phyloP scores from a whole-genome alignment of 345 rosid species.

The Lumnitzera racemosa region DNA sequence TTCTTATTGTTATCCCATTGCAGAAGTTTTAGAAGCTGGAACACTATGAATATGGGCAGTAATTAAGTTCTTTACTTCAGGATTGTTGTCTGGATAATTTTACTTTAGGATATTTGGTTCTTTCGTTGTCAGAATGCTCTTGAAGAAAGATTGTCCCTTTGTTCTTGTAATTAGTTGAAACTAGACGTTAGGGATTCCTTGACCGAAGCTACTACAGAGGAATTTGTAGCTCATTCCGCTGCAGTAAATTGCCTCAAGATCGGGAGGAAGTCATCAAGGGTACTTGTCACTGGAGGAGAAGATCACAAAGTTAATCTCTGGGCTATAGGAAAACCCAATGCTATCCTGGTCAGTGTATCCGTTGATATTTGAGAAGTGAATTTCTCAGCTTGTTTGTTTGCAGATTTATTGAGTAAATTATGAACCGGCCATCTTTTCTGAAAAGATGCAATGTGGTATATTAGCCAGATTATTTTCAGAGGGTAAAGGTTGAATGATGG shows the following conservation, averaged over 20 bases:
- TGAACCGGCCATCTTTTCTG: no score
- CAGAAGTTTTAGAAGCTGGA: background rate
- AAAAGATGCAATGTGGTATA: slow-evolving; percentile 2
- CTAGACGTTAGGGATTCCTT: slow-evolving; percentile 17
- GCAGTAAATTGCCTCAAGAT: slow-evolving; percentile 90
- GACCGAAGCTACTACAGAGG: slow-evolving; percentile 49
- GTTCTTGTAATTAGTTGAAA: slow-evolving; percentile 33
- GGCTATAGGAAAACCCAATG: slow-evolving; percentile 99
- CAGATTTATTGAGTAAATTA: background rate
- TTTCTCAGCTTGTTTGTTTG: no score
- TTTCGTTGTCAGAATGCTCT: background rate
- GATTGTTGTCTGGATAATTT: no score
- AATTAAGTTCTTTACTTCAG: background rate
- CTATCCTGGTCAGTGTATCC: slow-evolving; percentile 69
- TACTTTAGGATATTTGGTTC: no score
- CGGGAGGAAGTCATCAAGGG: slow-evolving; percentile 93
- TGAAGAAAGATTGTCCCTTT: background rate
- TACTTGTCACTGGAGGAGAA: slow-evolving; percentile 96
- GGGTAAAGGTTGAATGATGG: background rate
- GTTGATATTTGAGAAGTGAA: no score
- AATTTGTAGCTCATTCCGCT: slow-evolving; percentile 95
- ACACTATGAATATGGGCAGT: background rate
- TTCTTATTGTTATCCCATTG: background rate
- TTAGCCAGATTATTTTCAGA: background rate
- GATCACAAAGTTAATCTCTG: slow-evolving; percentile 98